Conservation (phyloP, 2,329 filamentous ascomycete species). For the Alternaria arbusti region DNA sequence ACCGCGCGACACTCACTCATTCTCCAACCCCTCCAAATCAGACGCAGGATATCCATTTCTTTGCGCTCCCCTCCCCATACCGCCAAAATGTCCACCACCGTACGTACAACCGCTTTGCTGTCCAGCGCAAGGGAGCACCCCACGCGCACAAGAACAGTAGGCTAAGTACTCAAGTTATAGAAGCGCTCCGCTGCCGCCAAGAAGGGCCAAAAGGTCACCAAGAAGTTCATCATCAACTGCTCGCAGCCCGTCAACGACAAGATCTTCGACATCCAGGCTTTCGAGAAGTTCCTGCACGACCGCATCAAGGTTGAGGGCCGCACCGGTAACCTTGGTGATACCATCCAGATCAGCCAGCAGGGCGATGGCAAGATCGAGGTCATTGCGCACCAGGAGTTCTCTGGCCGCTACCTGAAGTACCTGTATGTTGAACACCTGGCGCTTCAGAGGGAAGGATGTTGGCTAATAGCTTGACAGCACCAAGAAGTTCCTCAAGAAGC, state of each 20-base stretch:
- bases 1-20: background rate
- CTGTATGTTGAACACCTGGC: conserved; percentile 67
- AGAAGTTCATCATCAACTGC: conserved; percentile 99
- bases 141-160: conserved; percentile 75
- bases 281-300: conserved; percentile 99
- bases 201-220: conserved; percentile 75
- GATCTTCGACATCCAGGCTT: conserved; percentile 99
- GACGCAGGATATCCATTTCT: conserved; percentile 91
- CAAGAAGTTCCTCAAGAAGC: conserved; percentile 99
- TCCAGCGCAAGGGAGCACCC: conserved; percentile 59
- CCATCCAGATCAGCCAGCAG: conserved; percentile 85
- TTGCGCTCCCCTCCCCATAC: conserved; percentile 67
- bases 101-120: conserved; percentile 99
- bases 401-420: conserved; percentile 99
- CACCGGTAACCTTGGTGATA: conserved; percentile 96
- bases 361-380: conserved; percentile 99
- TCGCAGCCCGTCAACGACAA: conserved; percentile 98
- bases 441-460: background rate
- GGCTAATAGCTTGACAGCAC: conserved; percentile 65
- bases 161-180: conserved; percentile 76
- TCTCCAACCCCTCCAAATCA: conserved; percentile 27
- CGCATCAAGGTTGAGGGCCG: conserved; percentile 99
- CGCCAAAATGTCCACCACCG: conserved; percentile 81
- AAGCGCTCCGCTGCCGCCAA: conserved; percentile 55
- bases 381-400: conserved; percentile 96